These are phyloP conservation scores for Aspergillus funiculosus DNA, from an alignment of 495 filamentous ascomycete species.

Conservation along the genomic window DNA sequence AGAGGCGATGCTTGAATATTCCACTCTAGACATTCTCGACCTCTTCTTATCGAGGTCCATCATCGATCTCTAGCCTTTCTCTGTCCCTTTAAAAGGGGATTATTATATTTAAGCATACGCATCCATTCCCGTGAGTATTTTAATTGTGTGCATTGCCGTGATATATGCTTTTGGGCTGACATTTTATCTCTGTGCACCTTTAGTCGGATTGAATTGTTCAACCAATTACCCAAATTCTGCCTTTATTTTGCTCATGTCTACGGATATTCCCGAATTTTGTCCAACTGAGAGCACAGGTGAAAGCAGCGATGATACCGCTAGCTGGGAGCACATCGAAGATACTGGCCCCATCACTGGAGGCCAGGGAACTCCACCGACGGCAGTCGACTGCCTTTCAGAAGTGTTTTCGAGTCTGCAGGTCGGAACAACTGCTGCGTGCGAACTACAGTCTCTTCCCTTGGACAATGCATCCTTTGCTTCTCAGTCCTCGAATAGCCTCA, in stretches of 20 bases:
- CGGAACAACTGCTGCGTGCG: not conserved
- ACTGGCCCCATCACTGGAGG: not conserved
- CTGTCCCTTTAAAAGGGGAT: too few relatives aligned
- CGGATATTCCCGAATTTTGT: not conserved
- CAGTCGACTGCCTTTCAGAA: not conserved
- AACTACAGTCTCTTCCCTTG: not conserved
- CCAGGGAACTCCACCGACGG: not conserved
- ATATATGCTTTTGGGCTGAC: too few relatives aligned
- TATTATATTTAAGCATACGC: too few relatives aligned
- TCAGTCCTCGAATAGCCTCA: not conserved
- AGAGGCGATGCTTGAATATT: too few relatives aligned
- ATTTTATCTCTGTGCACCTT: too few relatives aligned
- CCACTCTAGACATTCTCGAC: too few relatives aligned
- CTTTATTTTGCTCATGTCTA: not conserved
- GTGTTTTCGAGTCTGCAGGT: not conserved
- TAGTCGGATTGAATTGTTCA: too few relatives aligned
- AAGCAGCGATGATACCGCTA: not conserved
- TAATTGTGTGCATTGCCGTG: too few relatives aligned
- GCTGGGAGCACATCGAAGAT: constrained; percentile 9
- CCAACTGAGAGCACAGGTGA: not conserved
- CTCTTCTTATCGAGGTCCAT: too few relatives aligned
- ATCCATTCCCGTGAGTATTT: too few relatives aligned
- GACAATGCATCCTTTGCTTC: not conserved
- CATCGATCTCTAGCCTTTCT: too few relatives aligned
- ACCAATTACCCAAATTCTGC: too few relatives aligned